Conservation (phyloP, 805 yeast species). For the Teunomyces kruisii region DNA sequence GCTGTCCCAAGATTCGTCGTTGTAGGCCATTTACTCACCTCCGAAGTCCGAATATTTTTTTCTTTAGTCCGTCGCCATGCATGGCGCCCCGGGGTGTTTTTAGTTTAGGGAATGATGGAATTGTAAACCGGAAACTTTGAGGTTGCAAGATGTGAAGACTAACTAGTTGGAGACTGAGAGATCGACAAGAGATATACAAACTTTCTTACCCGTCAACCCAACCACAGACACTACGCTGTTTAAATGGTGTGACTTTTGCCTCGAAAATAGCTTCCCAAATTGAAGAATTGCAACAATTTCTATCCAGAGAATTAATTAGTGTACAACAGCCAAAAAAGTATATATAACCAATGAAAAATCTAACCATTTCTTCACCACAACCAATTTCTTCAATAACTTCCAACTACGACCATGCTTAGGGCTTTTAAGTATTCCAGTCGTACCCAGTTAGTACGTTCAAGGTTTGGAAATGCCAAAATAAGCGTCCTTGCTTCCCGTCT, state of each 20-base stretch:
- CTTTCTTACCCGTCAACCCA: not conserved
- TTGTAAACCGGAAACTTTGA: no score
- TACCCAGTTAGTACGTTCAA: conserved; percentile 12
- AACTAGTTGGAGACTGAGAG: no score
- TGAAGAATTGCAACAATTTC: not conserved
- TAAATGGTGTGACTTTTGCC: no score
- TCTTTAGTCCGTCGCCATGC: not conserved
- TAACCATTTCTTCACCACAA: not conserved
- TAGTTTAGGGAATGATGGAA: no score
- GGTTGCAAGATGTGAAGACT: no score
- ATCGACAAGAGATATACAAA: no score
- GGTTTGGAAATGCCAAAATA: conserved; percentile 1
- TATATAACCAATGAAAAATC: not conserved
- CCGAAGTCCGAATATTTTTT: not conserved
- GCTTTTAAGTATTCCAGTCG: conserved; percentile 37
- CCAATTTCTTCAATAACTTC: not conserved
- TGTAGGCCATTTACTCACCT: conserved; percentile 38
- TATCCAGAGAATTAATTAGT: not conserved
- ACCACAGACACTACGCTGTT: no score
- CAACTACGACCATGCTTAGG: conserved; percentile 41
- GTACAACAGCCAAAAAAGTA: not conserved
- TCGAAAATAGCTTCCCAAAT: no score
- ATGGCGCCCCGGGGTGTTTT: no score
- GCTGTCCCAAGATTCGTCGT: no score
- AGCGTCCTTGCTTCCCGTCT: conserved; percentile 3